Evolutionary conservation across 352 stramenopile species (phyloP), one percentile per base, ranked within the genome.

Genomic region (Phytophthora melonis): DNA sequence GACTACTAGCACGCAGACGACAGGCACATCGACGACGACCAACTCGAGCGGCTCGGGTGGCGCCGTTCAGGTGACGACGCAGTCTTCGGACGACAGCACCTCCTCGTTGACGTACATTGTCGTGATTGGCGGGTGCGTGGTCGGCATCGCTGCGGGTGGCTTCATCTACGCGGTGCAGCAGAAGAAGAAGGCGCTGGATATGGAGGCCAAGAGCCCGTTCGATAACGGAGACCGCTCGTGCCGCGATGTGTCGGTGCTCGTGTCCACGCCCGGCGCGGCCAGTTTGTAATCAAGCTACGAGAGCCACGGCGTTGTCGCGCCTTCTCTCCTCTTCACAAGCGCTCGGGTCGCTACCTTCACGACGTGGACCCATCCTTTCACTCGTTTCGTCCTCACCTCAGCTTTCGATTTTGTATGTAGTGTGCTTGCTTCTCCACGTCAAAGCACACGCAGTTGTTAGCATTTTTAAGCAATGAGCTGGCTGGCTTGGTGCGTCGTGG

Each of bases 161-260:
- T 80, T 78, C 58, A 87, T 90, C 66, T 73, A 86, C 54, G 70
- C 72, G 27, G 67, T 88, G 36, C 82, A 83, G 63, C 72, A 86
- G 63, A 90, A 88, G 76, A 90, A 88, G 65, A 77, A 79, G 52
- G 64, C 70, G 39, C 69, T 90, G 49, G 73, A 84, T 41, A 61
- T 75, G 57, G 77, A 83, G 32, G 54, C 75, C 56, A 85, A 88
- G 74, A 84, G 73, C 57, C 78, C 81, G 19, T 74, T 82, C 34
- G 52, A 66, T 39, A 69, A 57, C 32, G 62, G 50, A 25, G 60
- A 78, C 43, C 64, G 58, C 25, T 81, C 75, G 43, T 78, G 68
- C 43, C 73, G 70, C 58, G 67, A 86, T 34, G 62, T 81, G 34
- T 76, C 77, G 27, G 70, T 85, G 58, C 59, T 83, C 55, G 75